Evolutionary conservation across 2,329 filamentous ascomycete genomes (phyloP).

Genomic region (Stachybotrys chlorohalonatus): DNA sequence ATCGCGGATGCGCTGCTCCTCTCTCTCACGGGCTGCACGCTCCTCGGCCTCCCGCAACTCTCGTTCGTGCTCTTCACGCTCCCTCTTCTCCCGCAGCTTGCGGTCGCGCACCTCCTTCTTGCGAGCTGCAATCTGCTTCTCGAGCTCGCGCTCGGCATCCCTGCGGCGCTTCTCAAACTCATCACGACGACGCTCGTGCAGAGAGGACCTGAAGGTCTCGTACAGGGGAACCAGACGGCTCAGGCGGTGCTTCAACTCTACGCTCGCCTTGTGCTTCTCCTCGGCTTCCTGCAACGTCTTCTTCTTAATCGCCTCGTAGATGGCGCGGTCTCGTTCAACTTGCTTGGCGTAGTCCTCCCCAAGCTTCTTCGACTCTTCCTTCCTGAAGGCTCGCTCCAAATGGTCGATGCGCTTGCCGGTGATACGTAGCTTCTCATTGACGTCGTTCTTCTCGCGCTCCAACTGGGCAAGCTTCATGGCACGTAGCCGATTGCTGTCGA

Average conservation of each 20-base stretch:
- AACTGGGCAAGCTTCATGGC: slow-evolving; percentile 92
- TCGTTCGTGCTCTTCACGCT: slow-evolving; percentile 77
- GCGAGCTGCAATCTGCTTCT: slow-evolving; percentile 81
- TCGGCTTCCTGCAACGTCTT: slow-evolving; percentile 74
- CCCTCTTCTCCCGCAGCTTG: slow-evolving; percentile 71
- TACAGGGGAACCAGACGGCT: slow-evolving; percentile 76
- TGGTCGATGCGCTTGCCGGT: slow-evolving; percentile 96
- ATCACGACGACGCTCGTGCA: slow-evolving; percentile 81
- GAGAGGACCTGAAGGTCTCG: slow-evolving; percentile 70
- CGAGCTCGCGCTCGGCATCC: slow-evolving; percentile 84
- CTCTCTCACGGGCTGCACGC: slow-evolving; percentile 68
- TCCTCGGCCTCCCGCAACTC: slow-evolving; percentile 78
- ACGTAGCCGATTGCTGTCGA: slow-evolving; percentile 84
- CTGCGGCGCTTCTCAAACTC: slow-evolving; percentile 94
- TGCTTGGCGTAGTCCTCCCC: slow-evolving; percentile 78
- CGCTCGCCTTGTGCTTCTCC: slow-evolving; percentile 82
- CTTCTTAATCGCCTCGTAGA: slow-evolving; percentile 70
- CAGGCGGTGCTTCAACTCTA: slow-evolving; percentile 89
- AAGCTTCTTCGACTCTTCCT: slow-evolving; percentile 91
- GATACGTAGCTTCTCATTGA: slow-evolving; percentile 81
- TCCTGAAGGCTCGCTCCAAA: slow-evolving; percentile 90
- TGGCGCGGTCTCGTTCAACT: slow-evolving; percentile 64
- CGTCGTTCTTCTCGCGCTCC: slow-evolving; percentile 95
- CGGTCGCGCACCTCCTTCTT: slow-evolving; percentile 83
- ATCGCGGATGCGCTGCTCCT: slow-evolving; percentile 71